phyloP scores from a whole-genome alignment of 2,329 filamentous ascomycete genomes.

The Colletotrichum salicis region DNA sequence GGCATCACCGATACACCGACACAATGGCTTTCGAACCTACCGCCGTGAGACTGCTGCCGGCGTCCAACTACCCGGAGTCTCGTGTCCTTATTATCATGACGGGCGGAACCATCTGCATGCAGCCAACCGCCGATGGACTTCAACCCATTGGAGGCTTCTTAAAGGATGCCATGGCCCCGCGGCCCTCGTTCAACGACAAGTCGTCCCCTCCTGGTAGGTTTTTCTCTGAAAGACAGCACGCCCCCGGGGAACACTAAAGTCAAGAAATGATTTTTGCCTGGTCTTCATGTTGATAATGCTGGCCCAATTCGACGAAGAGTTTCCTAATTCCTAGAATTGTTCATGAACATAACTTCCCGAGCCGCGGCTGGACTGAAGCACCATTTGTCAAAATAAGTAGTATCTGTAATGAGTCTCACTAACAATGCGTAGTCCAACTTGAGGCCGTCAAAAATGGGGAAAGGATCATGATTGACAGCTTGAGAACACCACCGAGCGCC shows the following conservation, averaged over 20 bases:
- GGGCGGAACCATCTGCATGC: constrained; percentile 92
- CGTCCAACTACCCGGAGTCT: constrained; percentile 70
- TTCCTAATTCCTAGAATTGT: background rate
- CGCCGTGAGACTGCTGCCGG: constrained; percentile 23
- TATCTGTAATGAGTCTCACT: background rate
- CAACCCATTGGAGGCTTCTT: constrained; percentile 85
- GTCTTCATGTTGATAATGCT: background rate
- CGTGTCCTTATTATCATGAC: constrained; percentile 91
- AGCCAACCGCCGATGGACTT: constrained; percentile 80
- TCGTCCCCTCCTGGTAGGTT: constrained; percentile 60
- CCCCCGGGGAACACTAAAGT: background rate
- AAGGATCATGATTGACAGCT: constrained; percentile 67
- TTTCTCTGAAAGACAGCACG: background rate
- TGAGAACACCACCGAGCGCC: constrained; percentile 82
- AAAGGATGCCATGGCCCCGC: constrained; percentile 81
- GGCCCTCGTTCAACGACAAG: constrained; percentile 87
- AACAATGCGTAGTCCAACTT: constrained; percentile 54
- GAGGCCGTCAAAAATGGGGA: constrained; percentile 63
- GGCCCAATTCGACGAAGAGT: background rate
- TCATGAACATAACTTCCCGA: background rate
- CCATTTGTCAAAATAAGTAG: background rate
- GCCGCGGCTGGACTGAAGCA: background rate
- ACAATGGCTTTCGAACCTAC: constrained; percentile 26
- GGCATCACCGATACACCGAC: background rate
- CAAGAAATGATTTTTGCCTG: background rate